Evolutionary conservation across 805 yeast genomes (phyloP).

Genomic region (Ogataea siamensis): DNA sequence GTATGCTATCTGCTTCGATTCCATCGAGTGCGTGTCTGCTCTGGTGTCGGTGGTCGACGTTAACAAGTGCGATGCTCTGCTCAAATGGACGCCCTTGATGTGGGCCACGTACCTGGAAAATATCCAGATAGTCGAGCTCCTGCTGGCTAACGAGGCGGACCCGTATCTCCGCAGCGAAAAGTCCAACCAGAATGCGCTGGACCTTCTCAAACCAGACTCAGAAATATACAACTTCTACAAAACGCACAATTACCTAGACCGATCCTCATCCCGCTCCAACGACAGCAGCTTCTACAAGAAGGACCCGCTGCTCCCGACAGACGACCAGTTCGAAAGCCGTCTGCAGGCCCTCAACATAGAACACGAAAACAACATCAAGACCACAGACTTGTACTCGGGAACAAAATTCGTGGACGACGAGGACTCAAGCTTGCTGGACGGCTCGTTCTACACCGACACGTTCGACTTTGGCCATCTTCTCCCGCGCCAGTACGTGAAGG

Average conservation of each 20-base stretch:
- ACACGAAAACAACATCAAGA: slow-evolving; percentile 11
- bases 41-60: slow-evolving; percentile 46
- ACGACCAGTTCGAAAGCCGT: slow-evolving; percentile 33
- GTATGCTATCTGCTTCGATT: slow-evolving; percentile 55
- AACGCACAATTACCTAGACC: slow-evolving; percentile 44
- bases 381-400: slow-evolving; percentile 23
- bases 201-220: slow-evolving; percentile 54
- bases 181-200: slow-evolving; percentile 49
- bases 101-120: slow-evolving; percentile 77
- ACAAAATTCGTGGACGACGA: slow-evolving; percentile 33
- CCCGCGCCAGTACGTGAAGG: slow-evolving; percentile 60
- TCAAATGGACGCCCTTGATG: slow-evolving; percentile 71
- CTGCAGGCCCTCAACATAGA: slow-evolving; percentile 31
- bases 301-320: slow-evolving; percentile 16
- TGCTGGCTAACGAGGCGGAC: slow-evolving; percentile 66
- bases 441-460: slow-evolving; percentile 31
- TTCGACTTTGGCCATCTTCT: slow-evolving; percentile 57
- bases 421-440: slow-evolving; percentile 35
- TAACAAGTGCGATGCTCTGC: slow-evolving; percentile 47
- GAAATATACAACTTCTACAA: slow-evolving; percentile 58
- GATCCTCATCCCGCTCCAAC: slow-evolving; percentile 11
- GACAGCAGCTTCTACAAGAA: slow-evolving; percentile 20
- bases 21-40: slow-evolving; percentile 47
- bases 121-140: slow-evolving; percentile 49
- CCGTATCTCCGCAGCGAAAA: slow-evolving; percentile 41